These are phyloP conservation scores for Collybiopsis luxurians DNA, from an alignment of 768 basidiomycete species.

Conservation along the genomic window DNA sequence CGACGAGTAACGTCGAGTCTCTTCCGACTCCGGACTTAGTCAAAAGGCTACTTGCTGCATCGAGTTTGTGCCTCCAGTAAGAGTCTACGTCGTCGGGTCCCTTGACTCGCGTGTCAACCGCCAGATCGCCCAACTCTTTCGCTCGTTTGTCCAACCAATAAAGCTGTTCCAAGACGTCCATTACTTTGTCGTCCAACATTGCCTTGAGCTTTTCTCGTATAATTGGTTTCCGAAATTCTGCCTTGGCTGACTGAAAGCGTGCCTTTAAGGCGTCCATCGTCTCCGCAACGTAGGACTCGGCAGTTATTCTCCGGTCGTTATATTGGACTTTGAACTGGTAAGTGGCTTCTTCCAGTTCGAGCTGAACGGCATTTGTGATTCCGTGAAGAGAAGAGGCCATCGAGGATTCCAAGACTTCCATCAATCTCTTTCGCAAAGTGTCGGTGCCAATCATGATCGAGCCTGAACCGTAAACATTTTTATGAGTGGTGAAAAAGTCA, in stretches of 20 bases:
- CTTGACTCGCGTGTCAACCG: conserved; percentile 64
- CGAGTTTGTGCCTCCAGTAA: conserved; percentile 96
- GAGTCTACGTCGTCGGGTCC: conserved; percentile 72
- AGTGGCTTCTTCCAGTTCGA: conserved; percentile 94
- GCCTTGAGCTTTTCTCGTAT: conserved; percentile 85
- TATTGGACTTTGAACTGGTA: conserved; percentile 99
- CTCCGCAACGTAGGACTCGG: conserved; percentile 97
- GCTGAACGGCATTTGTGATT: conserved; percentile 95
- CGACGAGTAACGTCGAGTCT: conserved; percentile 91
- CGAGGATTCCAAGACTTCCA: conserved; percentile 96
- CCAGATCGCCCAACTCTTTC: conserved; percentile 69
- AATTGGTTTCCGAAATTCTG: conserved; percentile 84
- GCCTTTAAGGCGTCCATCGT: conserved; percentile 91
- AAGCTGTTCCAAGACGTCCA: conserved; percentile 95
- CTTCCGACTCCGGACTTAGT: conserved; percentile 97
- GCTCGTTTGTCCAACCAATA: conserved; percentile 95
- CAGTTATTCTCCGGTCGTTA: conserved; percentile 91
- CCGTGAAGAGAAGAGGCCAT: conserved; percentile 96
- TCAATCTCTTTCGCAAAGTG: conserved; percentile 84
- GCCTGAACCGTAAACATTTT: conserved; percentile 57
- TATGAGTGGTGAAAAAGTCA: conserved; percentile 65
- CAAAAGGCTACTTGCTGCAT: conserved; percentile 87
- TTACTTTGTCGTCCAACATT: conserved; percentile 94
- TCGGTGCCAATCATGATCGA: conserved; percentile 89
- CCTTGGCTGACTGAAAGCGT: conserved; percentile 82